A percentile compares a stretch with the other conserved stretches of the same genome.
phyloP scores from a whole-genome alignment of 306 rosid genomes.

The Canavalia gladiata region DNA sequence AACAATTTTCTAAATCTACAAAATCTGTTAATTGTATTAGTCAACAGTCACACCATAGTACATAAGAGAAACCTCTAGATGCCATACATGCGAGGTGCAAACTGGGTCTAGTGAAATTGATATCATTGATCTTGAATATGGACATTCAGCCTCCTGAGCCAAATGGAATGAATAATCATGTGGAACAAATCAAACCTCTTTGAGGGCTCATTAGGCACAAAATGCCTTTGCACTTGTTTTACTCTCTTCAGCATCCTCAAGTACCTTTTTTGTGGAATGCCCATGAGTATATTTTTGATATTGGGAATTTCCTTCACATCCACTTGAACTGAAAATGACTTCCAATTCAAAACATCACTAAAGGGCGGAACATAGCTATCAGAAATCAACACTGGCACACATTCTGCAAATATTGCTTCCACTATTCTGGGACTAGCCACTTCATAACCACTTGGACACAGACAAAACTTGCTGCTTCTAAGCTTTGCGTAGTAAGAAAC shows the following conservation, averaged over 20 bases:
- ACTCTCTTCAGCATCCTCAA: constrained; percentile 59
- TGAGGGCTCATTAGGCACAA: constrained; percentile 67
- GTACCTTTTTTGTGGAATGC: constrained; percentile 59
- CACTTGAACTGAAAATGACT: constrained; percentile 59
- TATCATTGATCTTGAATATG: constrained; percentile 46
- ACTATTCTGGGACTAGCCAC: constrained; percentile 70
- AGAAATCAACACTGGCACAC: constrained; percentile 70
- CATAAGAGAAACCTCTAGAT: constrained; percentile 19
- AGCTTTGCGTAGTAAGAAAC: constrained; percentile 58
- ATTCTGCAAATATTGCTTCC: constrained; percentile 70
- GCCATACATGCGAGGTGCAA: constrained; percentile 13
- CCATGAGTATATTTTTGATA: constrained; percentile 62
- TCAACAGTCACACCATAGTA: neutral
- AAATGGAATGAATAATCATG: constrained; percentile 68
- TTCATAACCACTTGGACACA: constrained; percentile 71
- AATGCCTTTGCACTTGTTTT: constrained; percentile 64
- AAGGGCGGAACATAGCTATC: constrained; percentile 66
- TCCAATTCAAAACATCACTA: constrained; percentile 67
- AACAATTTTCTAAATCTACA: constrained; percentile 21
- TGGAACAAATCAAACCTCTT: constrained; percentile 66
- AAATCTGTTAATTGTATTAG: constrained; percentile 20
- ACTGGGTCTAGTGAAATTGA: constrained; percentile 6
- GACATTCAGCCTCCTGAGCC: constrained; percentile 69
- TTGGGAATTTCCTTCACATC: constrained; percentile 59
- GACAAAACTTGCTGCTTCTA: constrained; percentile 67